Base-by-base conservation (phyloP, 495 filamentous ascomycete genomes). In the Pyrenopolyporus hunteri region DNA sequence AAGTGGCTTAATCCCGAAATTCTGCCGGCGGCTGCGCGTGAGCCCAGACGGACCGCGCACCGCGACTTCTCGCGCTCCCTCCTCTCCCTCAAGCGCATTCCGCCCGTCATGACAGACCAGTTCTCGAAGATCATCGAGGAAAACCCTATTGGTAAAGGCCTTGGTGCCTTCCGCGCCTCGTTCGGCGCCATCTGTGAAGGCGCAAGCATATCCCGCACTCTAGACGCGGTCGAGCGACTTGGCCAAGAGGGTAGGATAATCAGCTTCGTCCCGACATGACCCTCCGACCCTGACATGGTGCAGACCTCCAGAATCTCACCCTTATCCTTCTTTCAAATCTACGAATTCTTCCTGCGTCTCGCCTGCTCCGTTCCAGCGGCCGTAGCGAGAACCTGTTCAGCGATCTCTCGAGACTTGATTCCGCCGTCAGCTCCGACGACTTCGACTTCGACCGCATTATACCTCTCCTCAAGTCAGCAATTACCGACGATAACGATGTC, bases 371-470 rank as follows among this genome's bases (percentile, higher is more conserved):
- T 25, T 64, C 66, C 11, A 14, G 32, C 32, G n/a, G n/a, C n/a
- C n/a, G n/a, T n/a, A 52, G 6, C 11, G 39, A 32, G 10, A 69
- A 42, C 51, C 59, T 67, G 40, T 48, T 48, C 29, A 57, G 44
- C 65, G 57, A 74, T 16, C 64, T 74, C 4, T 42, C 37, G 26
- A 58, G 47, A 43, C 62, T 76, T 16, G 64, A 26, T 28, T 31
- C 61, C 0, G 55, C 70, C 4, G 44, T 73, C 57, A 29, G 43
- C 47, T 72, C 75, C 31, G 66, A 70, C 36, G 53, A 70, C 47
- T 75, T 76, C 63, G 65, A 74, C 51, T 46, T 68, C 49, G 66
- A 72, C 43, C 71, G 68, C 16, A 68, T 74, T 39, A 61, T 57
- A 50, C 68, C 69, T 45, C 67, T 78, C 42, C 59, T 76, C 9